Percentiles rank a stretch among this genome's conserved stretches.
phyloP scores from a whole-genome alignment of 305 asterid genomes.

The Solanum hybrid region DNA sequence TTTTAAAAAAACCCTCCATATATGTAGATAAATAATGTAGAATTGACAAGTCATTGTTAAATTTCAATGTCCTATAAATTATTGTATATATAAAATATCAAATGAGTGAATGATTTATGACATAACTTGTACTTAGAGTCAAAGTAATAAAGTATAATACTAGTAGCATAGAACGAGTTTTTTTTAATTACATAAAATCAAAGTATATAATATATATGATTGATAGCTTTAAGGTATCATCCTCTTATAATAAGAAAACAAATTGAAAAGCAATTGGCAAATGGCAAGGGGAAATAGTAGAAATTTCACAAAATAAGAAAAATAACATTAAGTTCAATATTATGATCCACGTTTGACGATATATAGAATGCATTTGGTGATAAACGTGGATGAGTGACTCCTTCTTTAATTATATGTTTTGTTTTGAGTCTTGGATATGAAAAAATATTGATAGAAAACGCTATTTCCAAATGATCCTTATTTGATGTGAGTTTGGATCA shows the following conservation, averaged over 20 bases:
- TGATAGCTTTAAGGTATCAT: background rate
- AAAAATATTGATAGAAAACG: too few relatives aligned
- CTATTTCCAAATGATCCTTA: background rate
- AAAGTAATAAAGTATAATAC: background rate
- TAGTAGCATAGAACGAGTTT: background rate
- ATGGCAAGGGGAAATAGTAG: background rate
- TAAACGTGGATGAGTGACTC: background rate
- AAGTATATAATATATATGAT: background rate
- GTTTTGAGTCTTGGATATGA: background rate
- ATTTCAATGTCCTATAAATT: background rate
- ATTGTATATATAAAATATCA: background rate
- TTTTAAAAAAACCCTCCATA: too few relatives aligned
- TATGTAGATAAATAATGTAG: background rate
- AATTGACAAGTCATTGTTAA: background rate
- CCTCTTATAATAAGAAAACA: background rate
- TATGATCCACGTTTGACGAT: background rate
- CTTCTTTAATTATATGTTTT: too few relatives aligned
- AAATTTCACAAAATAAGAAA: background rate
- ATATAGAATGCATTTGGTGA: background rate
- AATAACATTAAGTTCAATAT: background rate
- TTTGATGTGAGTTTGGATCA: background rate
- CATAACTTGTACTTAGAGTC: background rate
- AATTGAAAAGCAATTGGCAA: background rate
- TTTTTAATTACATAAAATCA: background rate
- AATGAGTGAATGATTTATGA: background rate